Percentiles rank a stretch among this genome's conserved stretches.
phyloP scores from a whole-genome alignment of 768 basidiomycete genomes.

The Termitomyces sp. region DNA sequence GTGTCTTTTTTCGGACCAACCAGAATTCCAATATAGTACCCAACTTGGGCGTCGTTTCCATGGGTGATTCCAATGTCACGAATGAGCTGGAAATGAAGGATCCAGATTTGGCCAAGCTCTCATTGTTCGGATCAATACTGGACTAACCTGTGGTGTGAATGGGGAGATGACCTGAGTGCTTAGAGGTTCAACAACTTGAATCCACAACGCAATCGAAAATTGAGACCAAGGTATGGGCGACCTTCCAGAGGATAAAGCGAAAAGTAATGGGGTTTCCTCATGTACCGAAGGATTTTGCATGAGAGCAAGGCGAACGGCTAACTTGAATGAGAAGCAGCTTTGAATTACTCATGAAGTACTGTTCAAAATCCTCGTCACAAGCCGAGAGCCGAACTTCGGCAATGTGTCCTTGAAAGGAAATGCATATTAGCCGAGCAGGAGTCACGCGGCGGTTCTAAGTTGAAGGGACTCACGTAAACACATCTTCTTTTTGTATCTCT shows the following conservation, averaged over 20 bases:
- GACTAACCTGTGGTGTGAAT: conserved; percentile 61
- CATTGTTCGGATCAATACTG: not conserved
- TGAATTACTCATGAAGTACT: no score
- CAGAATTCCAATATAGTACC: conserved; percentile 75
- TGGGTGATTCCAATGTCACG: conserved; percentile 65
- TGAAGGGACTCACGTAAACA: no score
- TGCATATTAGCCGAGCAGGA: no score
- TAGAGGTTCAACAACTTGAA: conserved; percentile 73
- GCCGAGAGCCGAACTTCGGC: no score
- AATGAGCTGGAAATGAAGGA: conserved; percentile 33
- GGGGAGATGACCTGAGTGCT: conserved; percentile 72
- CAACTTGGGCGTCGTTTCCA: conserved; percentile 67
- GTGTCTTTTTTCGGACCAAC: conserved; percentile 28
- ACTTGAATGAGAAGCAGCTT: no score
- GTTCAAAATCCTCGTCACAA: no score
- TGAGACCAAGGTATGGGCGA: conserved; percentile 66
- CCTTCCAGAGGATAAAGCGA: conserved; percentile 28
- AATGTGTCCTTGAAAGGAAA: no score
- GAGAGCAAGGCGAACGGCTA: not conserved
- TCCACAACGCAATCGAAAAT: conserved; percentile 58
- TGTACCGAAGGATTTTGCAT: conserved; percentile 22
- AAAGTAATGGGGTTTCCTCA: conserved; percentile 59
- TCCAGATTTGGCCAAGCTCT: not conserved
- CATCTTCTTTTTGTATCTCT: no score
- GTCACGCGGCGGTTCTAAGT: no score